Evolutionary conservation across 768 basidiomycete genomes (phyloP).

Genomic region (Aureoboletus auriporus): DNA sequence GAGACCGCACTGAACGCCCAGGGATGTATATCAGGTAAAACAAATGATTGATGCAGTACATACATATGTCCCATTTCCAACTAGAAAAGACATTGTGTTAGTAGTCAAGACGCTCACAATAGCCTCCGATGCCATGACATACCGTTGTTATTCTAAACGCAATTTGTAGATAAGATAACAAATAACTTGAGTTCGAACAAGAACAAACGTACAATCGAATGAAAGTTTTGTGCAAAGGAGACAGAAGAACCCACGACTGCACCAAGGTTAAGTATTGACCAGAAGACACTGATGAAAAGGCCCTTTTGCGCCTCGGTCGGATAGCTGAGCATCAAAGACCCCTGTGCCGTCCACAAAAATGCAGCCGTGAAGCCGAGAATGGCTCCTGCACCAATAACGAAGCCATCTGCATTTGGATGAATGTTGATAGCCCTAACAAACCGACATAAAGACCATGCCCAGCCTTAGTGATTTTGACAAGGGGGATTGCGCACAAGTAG

Average conservation of each 20-base stretch:
- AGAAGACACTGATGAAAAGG: slow-evolving; percentile 69
- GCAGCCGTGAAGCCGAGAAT: slow-evolving; percentile 66
- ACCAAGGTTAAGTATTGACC: slow-evolving; percentile 79
- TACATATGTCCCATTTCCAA: slow-evolving; percentile 71
- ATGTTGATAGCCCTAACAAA: slow-evolving; percentile 59
- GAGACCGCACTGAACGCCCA: slow-evolving; percentile 36
- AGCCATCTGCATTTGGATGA: slow-evolving; percentile 52
- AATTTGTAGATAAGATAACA: not conserved
- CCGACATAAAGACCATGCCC: not conserved
- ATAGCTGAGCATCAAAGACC: slow-evolving; percentile 74
- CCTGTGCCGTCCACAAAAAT: slow-evolving; percentile 76
- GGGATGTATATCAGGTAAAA: not conserved
- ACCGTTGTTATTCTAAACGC: slow-evolving; percentile 26
- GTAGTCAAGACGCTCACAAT: not conserved
- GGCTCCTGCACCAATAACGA: slow-evolving; percentile 67
- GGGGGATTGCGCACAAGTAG: slow-evolving; percentile 48
- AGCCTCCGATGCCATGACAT: not conserved
- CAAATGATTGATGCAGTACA: slow-evolving; percentile 19
- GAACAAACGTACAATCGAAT: slow-evolving; percentile 46
- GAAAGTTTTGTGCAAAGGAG: slow-evolving; percentile 64
- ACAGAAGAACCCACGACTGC: slow-evolving; percentile 73
- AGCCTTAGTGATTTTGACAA: not conserved
- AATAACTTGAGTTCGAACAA: not conserved
- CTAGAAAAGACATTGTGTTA: slow-evolving; percentile 28
- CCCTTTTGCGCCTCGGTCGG: slow-evolving; percentile 76